Evolutionary conservation across 2,329 filamentous ascomycete genomes (phyloP), one percentile per base, ranked within the genome.

Genomic region (Colletotrichum sojae): DNA sequence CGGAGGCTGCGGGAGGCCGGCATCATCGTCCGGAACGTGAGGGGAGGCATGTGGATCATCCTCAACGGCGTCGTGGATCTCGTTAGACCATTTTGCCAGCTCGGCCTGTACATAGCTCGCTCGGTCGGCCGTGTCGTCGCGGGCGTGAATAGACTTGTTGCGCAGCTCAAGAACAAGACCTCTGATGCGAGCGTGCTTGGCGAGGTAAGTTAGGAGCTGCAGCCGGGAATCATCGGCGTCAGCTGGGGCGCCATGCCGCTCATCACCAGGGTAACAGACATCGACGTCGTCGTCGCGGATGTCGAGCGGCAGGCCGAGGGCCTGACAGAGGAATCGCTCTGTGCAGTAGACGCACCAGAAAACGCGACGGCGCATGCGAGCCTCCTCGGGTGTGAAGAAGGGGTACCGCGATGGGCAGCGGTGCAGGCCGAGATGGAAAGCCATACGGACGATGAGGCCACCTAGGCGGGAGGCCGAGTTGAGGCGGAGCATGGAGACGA

Each of bases 331-430:
- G 64, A 87, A 84, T 53, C 87, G 80, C 51, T 89, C 88, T 0
- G 88, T 75, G 16, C 80, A 84, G 56, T 89, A 90, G 0, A 89
- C 82, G 1, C 85, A 85, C 86, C 87, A 89, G 69, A 89, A 89
- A 0, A 89, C 76, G 0, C 87, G 81, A 15, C 85, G 82, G 2
- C 88, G 81, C 39, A 86, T 81, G 2, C 83, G 79, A 2, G 79
- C 80, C 49, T 89, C 85, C 10, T 81, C 76, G 1, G 74, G 64
- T 0, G 78, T 82, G 71, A 89, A 88, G 52, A 85, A 84, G 0
- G 83, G 78, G 64, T 83, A 89, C 0, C 87, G 81, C 5, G 80
- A 79, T 1, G 87, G 86, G 62, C 88, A 90, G 3, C 87, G 83
- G 75, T 90, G 87, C n/a, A 90, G 80, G 0, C 87, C 87, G 2